These are phyloP conservation scores for Pleurotus pulmonarius DNA, from an alignment of 768 basidiomycete genomes.

Conservation along the genomic window DNA sequence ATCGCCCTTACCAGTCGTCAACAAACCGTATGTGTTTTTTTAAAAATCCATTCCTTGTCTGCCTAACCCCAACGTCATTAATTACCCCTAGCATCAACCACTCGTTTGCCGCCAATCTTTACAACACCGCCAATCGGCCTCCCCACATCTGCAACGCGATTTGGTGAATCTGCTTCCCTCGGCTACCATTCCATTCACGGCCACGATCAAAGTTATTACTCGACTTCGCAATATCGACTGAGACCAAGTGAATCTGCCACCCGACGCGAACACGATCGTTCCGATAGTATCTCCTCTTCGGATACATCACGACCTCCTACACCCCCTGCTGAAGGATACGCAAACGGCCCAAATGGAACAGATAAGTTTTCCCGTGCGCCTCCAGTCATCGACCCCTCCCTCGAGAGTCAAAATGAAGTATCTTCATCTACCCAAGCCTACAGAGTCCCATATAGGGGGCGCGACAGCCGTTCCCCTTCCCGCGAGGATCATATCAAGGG, in stretches of 20 bases:
- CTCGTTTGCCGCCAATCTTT: slow-evolving; percentile 41
- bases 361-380: background rate
- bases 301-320: background rate
- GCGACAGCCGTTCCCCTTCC: no score
- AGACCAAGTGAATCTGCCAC: background rate
- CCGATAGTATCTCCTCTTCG: slow-evolving; percentile 2
- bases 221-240: slow-evolving; percentile 27
- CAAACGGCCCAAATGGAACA: background rate
- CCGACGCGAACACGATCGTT: background rate
- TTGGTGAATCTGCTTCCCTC: slow-evolving; percentile 34
- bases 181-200: slow-evolving; percentile 28
- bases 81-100: slow-evolving; percentile 12
- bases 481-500: no score
- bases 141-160: slow-evolving; percentile 52
- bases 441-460: no score
- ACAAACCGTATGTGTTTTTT: slow-evolving; percentile 42
- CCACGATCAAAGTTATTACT: slow-evolving; percentile 27
- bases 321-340: background rate
- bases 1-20: slow-evolving; percentile 53
- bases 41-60: slow-evolving; percentile 2
- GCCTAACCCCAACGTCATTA: background rate
- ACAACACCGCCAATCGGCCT: slow-evolving; percentile 41
- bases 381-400: slow-evolving; percentile 22
- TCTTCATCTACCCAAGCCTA: no score
- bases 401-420: slow-evolving; percentile 16